These are phyloP conservation scores for Penicillium maclennaniae DNA, from an alignment of 495 filamentous ascomycete genomes.

Conservation along the genomic window DNA sequence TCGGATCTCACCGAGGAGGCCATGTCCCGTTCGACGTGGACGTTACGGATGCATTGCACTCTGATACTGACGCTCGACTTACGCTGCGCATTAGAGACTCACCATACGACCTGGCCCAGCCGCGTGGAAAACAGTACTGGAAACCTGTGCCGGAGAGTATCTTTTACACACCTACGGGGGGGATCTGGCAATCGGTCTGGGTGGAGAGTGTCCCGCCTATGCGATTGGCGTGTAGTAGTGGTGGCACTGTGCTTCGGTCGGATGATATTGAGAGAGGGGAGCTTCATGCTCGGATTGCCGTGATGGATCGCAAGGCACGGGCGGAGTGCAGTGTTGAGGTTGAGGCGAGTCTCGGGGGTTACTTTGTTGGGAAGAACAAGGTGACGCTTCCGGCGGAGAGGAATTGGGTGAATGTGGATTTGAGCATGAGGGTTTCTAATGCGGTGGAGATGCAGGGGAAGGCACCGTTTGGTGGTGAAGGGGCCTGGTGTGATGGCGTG, in stretches of 20 bases:
- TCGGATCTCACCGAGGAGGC: conserved; percentile 32
- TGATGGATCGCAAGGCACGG: conserved; percentile 14
- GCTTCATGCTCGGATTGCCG: conserved; percentile 25
- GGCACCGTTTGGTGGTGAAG: conserved; percentile 14
- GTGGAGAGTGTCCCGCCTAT: conserved; percentile 33
- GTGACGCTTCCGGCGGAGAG: conserved; percentile 13
- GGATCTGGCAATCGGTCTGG: conserved; percentile 39
- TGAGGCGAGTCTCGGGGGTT: conserved; percentile 22
- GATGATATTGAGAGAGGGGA: conserved; percentile 30
- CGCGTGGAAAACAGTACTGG: conserved; percentile 42
- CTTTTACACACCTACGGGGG: conserved; percentile 38
- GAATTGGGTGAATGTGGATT: conserved; percentile 20
- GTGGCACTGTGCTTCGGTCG: conserved; percentile 29
- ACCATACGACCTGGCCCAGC: conserved; percentile 33
- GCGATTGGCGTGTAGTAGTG: conserved; percentile 26
- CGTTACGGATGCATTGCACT: conserved; percentile 21
- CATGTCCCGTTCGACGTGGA: conserved; percentile 39
- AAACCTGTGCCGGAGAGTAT: conserved; percentile 36
- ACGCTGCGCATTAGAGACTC: conserved; percentile 32
- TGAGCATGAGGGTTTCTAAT: conserved; percentile 21
- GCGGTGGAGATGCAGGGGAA: conserved; percentile 3
- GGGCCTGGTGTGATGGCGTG: conserved; percentile 26
- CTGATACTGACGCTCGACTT: conserved; percentile 8
- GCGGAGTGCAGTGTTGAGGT: conserved; percentile 20
- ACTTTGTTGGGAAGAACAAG: conserved; percentile 11